Base-by-base conservation (phyloP, 2,329 filamentous ascomycete species). In the Clarireedia hainanense region DNA sequence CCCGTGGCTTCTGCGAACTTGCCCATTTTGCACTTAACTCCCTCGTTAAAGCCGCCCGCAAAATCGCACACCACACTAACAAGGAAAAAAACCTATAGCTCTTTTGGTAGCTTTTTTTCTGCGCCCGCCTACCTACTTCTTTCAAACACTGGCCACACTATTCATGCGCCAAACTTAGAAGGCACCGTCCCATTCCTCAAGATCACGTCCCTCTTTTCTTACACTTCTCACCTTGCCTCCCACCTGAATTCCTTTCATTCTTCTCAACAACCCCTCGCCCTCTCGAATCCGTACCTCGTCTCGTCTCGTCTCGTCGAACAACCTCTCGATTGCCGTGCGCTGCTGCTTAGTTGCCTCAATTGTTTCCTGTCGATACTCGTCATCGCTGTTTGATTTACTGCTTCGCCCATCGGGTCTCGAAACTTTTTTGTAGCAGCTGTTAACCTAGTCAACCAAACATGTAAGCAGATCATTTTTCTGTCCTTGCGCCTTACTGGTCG, bases 371-470 rank as follows among this genome's bases (percentile, higher is more conserved):
- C 64, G 66, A 67, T 67, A 65, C 40, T 58, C 62, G 60, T 63
- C 62, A 63, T 64, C 67, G 63, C 69, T 70, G 63, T 66, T 64
- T 63, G 66, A 65, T 69, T 70, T 63, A 49, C 64, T 64, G 62
- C 61, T 65, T 67, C 17, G 63, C 57, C 60, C 57, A 52, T 58
- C 62, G 58, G 60, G 63, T 60, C 62, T 54, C 57, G 58, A 62
- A 59, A 23, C 20, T 60, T 66, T 65, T 67, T 60, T 39, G 57
- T 54, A 61, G 57, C 63, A 65, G 49, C 57, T 60, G 52, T 63
- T 63, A 63, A 65, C 59, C 60, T 61, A 60, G 63, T 66, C 61
- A 61, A 63, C 37, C 39, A 56, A 52, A 52, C 57, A 58, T 60
- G 65, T 66, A 62, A 67, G 65, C 64, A 61, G 62, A 63, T 65